Evolutionary conservation across 208 protist species (phyloP).

Genomic region (Crithidia fasciculata): DNA sequence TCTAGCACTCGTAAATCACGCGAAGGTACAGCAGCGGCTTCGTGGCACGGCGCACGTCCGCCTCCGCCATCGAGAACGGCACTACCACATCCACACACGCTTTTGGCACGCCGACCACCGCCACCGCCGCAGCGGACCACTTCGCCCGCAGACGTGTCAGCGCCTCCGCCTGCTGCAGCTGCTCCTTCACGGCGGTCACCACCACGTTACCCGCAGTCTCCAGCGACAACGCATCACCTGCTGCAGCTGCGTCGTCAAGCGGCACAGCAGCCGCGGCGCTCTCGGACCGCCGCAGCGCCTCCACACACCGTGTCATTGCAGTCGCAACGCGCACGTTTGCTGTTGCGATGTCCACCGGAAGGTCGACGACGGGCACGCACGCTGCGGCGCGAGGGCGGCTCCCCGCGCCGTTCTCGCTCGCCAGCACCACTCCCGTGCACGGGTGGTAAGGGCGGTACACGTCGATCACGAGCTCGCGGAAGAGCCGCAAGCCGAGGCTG

Average conservation of each 20-base stretch:
- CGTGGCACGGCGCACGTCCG: constrained; percentile 12
- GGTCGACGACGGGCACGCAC: constrained; percentile 54
- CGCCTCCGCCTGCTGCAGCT: not conserved
- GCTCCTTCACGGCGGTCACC: constrained; percentile 12
- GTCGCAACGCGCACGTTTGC: constrained; percentile 46
- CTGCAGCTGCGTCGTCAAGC: not conserved
- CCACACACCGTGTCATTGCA: constrained; percentile 14
- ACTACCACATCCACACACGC: constrained; percentile 40
- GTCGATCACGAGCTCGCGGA: constrained; percentile 67
- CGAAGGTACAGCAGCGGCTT: constrained; percentile 45
- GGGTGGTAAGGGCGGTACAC: constrained; percentile 59
- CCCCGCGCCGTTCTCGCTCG: constrained; percentile 39
- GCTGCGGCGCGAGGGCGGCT: constrained; percentile 31
- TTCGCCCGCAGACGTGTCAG: constrained; percentile 3
- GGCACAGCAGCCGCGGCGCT: not conserved
- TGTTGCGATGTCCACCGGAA: constrained; percentile 48
- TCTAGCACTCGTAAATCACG: constrained; percentile 18
- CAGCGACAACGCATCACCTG: not conserved
- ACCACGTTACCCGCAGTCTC: constrained; percentile 9
- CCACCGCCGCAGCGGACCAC: constrained; percentile 8
- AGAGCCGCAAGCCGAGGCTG: constrained; percentile 58
- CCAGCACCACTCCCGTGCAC: constrained; percentile 41
- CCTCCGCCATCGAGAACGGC: constrained; percentile 40
- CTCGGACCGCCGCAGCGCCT: constrained; percentile 20
- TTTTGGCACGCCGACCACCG: constrained; percentile 16